phyloP scores from a whole-genome alignment of 2,329 filamentous ascomycete genomes.

The Aspergillus spinulosporus region DNA sequence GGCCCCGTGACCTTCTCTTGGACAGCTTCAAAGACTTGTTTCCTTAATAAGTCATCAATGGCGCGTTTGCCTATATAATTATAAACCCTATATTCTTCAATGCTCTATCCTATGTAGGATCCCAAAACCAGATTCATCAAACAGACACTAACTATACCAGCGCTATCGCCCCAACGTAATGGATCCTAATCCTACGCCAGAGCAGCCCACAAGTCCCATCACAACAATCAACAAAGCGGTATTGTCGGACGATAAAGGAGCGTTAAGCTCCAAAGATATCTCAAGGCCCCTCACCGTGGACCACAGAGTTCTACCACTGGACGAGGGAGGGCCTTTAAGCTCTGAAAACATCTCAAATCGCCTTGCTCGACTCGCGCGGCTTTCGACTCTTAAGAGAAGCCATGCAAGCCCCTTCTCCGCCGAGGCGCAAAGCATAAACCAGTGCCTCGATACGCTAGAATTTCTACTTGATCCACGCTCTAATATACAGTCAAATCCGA shows the following conservation, averaged over 20 bases:
- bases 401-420: conserved; percentile 17
- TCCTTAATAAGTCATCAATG: not conserved
- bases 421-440: conserved; percentile 34
- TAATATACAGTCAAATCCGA: conserved; percentile 10
- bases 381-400: not conserved
- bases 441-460: conserved; percentile 43
- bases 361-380: not conserved
- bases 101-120: not conserved
- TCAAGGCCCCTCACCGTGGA: not conserved
- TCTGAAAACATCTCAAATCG: not conserved
- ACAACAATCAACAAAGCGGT: not conserved
- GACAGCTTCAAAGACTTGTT: not conserved
- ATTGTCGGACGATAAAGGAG: not conserved
- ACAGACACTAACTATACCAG: not conserved
- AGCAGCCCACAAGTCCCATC: not conserved
- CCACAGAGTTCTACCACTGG: not conserved
- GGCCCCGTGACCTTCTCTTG: not conserved
- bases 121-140: no score
- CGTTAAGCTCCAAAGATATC: not conserved
- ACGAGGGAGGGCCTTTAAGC: not conserved
- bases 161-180: not conserved
- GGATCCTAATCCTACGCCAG: not conserved
- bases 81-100: not conserved
- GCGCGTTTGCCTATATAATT: not conserved
- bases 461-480: conserved; percentile 28